phyloP scores from a whole-genome alignment of 805 yeast species.

The Spathaspora arborariae region DNA sequence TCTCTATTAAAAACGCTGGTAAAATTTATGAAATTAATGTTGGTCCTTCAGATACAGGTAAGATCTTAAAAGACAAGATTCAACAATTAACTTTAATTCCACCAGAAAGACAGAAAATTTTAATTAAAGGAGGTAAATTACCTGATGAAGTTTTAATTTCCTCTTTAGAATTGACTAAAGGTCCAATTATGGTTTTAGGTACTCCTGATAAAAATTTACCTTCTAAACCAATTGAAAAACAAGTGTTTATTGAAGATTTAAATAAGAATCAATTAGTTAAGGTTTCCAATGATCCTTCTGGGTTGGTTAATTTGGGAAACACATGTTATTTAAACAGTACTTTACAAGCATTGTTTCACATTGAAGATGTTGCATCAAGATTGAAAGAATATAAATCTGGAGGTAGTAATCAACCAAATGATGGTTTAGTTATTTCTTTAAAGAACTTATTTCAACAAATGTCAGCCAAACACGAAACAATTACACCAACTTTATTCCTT shows the following conservation, averaged over 20 bases:
- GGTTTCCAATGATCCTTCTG: slow-evolving; percentile 52
- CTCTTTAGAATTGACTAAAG: slow-evolving; percentile 55
- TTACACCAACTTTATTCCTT: slow-evolving; percentile 68
- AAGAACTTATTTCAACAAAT: slow-evolving; percentile 45
- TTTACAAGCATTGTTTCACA: slow-evolving; percentile 50
- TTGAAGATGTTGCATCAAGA: slow-evolving; percentile 39
- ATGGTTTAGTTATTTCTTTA: slow-evolving; percentile 28
- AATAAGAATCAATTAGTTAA: slow-evolving; percentile 39
- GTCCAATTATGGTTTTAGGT: slow-evolving; percentile 84
- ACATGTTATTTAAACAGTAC: slow-evolving; percentile 77
- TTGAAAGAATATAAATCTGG: slow-evolving; percentile 15
- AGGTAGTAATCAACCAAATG: slow-evolving; percentile 12
- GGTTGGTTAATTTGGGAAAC: slow-evolving; percentile 67
- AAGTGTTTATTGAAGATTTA: slow-evolving; percentile 69
- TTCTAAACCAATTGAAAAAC: slow-evolving; percentile 47
- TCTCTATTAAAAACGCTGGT: slow-evolving; percentile 40
- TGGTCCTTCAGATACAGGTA: slow-evolving; percentile 53
- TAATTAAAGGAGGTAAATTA: slow-evolving; percentile 86
- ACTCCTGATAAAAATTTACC: slow-evolving; percentile 71
- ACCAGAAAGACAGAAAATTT: slow-evolving; percentile 83
- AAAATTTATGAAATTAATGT: slow-evolving; percentile 39
- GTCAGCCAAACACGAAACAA: slow-evolving; percentile 41
- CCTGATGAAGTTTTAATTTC: slow-evolving; percentile 60
- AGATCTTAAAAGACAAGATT: slow-evolving; percentile 63
- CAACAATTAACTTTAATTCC: slow-evolving; percentile 77